Evolutionary conservation across 1,284 basidiomycete genomes (phyloP), one percentile per base, ranked within the genome.

Genomic region (Irpex sp.): DNA sequence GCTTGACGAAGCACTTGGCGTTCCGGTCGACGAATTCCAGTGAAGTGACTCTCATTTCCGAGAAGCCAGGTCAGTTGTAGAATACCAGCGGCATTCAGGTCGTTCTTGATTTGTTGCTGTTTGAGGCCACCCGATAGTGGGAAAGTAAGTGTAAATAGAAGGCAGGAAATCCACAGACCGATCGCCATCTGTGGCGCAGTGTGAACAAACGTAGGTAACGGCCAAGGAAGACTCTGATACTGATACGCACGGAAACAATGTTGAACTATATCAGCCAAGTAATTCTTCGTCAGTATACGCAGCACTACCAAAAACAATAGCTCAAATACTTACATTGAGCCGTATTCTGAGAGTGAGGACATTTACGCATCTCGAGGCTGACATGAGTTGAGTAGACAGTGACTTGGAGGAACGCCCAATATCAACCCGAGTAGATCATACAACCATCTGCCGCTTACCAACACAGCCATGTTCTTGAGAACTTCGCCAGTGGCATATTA

Each of bases 61-160:
- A 58, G 58, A 7, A 58, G 47, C 58, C 58, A 58, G 2, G 58
- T 52, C n/a, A 58, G 45, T 14, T 58, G 58, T 14, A 58, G 49
- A 10, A 58, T 37, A 5, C 58, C 58, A 33, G 58, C 47, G 4
- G 48, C 47, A n/a, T 52, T n/a, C 3, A 58, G 16, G 18, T 51
- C n/a, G 49, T 51, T 18, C 10, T 2, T 51, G 19, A 51, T 12
- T 19, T 21, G 1, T 1, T 23, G 19, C 2, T 2, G 19, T 51
- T 18, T 18, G 16, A 12, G 19, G 42, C 18, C 16, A 12, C 16
- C 21, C 10, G 49, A 51, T 0, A 51, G 19, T 2, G 49, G 18
- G 4, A 51, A 51, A 0, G 49, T 51, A 5, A 51, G n/a, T 2
- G 19, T 5, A 19, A 51, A 51, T 5, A 51, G 12, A n/a, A 21